Evolutionary conservation across 768 basidiomycete species (phyloP).

Genomic region (Russula brevipes): DNA sequence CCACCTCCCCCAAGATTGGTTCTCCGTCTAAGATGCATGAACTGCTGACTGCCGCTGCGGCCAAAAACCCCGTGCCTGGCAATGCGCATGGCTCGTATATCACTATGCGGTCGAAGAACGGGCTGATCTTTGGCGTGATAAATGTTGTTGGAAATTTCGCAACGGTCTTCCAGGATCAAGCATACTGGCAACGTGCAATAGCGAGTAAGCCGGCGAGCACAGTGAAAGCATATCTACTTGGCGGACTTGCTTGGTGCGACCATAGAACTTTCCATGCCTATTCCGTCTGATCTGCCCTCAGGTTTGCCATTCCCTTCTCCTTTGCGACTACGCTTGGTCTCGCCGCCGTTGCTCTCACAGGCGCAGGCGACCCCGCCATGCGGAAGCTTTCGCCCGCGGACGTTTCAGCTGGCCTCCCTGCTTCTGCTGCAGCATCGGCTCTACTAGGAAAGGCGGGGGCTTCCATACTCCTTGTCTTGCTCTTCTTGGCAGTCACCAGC

Average conservation of each 20-base stretch:
- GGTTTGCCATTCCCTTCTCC: constrained; percentile 82
- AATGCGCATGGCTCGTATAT: constrained; percentile 82
- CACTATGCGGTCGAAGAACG: constrained; percentile 55
- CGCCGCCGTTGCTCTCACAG: constrained; percentile 75
- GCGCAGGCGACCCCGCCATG: constrained; percentile 53
- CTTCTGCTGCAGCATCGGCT: constrained; percentile 77
- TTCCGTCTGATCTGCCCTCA: constrained; percentile 24
- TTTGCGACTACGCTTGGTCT: constrained; percentile 87
- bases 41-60: constrained; percentile 58
- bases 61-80: constrained; percentile 56
- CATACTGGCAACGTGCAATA: constrained; percentile 91
- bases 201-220: constrained; percentile 79
- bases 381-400: constrained; percentile 49
- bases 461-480: constrained; percentile 66
- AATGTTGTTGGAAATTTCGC: constrained; percentile 84
- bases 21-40: constrained; percentile 73
- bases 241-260: constrained; percentile 77
- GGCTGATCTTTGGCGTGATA: constrained; percentile 68
- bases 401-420: constrained; percentile 84
- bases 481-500: constrained; percentile 84
- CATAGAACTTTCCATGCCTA: not conserved
- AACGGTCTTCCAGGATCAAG: constrained; percentile 51
- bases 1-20: constrained; percentile 74
- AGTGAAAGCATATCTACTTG: constrained; percentile 86
- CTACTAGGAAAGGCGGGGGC: constrained; percentile 78